These are phyloP conservation scores for Acanthamoeba triangularis DNA, from an alignment of 208 protist species.

Conservation along the genomic window DNA sequence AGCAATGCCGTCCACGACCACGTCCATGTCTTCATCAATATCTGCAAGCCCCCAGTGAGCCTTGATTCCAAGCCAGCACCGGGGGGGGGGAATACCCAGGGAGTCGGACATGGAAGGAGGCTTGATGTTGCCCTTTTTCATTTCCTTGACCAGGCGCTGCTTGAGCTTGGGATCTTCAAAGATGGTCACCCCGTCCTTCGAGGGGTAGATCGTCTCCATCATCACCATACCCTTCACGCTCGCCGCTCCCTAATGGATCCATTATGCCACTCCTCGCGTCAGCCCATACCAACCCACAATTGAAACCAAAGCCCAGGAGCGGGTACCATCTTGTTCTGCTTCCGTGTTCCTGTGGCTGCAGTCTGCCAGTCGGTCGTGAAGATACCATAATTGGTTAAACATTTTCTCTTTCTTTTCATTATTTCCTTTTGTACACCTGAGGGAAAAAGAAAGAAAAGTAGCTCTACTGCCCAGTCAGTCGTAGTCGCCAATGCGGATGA, in stretches of 20 bases:
- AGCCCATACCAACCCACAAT: too few species aligned
- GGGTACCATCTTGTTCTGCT: neutral
- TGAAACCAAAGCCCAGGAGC: too few species aligned
- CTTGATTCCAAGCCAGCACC: neutral
- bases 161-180: constrained; percentile 76
- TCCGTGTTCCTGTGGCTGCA: neutral
- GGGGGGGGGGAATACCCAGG: neutral
- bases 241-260: constrained; percentile 1
- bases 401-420: neutral
- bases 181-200: constrained; percentile 23
- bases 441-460: neutral
- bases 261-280: neutral
- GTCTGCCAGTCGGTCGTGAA: neutral
- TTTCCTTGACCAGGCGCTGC: constrained; percentile 49
- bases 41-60: neutral
- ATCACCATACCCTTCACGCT: constrained; percentile 74
- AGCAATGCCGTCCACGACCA: neutral
- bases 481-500: neutral
- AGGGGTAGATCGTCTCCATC: constrained; percentile 74
- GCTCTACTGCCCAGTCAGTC: too few species aligned
- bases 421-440: neutral
- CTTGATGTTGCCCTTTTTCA: constrained; percentile 70
- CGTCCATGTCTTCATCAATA: constrained; percentile 64
- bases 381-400: neutral
- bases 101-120: constrained; percentile 26